A percentile compares a stretch with the other conserved stretches of the same genome.
Conservation (phyloP, 768 basidiomycete genomes). For the Agaricus blazei region DNA sequence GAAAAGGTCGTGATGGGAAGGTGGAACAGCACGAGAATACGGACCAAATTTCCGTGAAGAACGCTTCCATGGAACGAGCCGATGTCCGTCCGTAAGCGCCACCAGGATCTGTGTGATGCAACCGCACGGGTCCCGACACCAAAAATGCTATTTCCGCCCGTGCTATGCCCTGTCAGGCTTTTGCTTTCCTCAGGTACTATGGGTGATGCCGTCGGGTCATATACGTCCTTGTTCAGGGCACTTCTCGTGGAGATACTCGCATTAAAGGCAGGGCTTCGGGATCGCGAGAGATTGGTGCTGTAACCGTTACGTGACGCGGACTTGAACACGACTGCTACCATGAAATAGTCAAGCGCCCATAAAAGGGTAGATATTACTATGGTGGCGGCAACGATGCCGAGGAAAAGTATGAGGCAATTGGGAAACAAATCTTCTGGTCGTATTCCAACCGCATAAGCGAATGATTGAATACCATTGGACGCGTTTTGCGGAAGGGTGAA, state of each 20-base stretch:
- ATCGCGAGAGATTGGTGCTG: constrained; percentile 20
- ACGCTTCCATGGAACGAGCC: constrained; percentile 79
- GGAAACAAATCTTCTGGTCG: constrained; percentile 78
- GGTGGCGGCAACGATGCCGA: constrained; percentile 70
- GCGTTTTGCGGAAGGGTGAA: constrained; percentile 63
- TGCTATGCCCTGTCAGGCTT: constrained; percentile 7
- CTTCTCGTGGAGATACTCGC: constrained; percentile 12
- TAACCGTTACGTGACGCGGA: constrained; percentile 13
- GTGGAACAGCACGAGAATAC: constrained; percentile 89
- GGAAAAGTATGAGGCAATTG: constrained; percentile 78
- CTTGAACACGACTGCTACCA: constrained; percentile 16
- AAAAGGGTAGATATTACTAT: constrained; percentile 63
- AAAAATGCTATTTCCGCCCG: constrained; percentile 7
- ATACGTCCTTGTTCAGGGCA: constrained; percentile 39
- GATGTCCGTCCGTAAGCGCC: constrained; percentile 52
- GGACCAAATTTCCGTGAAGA: constrained; percentile 86
- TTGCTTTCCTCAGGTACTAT: constrained; percentile 8
- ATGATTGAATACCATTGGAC: constrained; percentile 71
- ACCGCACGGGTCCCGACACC: constrained; percentile 5
- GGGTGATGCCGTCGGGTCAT: constrained; percentile 7
- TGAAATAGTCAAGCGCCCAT: constrained; percentile 65
- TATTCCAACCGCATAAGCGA: constrained; percentile 81
- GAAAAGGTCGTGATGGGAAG: constrained; percentile 92
- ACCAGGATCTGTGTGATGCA: constrained; percentile 40
- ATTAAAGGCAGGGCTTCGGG: constrained; percentile 32